Evolutionary conservation across 352 stramenopile species (phyloP), one percentile per base, ranked within the genome.

Genomic region (Phytophthora gonapodyides): DNA sequence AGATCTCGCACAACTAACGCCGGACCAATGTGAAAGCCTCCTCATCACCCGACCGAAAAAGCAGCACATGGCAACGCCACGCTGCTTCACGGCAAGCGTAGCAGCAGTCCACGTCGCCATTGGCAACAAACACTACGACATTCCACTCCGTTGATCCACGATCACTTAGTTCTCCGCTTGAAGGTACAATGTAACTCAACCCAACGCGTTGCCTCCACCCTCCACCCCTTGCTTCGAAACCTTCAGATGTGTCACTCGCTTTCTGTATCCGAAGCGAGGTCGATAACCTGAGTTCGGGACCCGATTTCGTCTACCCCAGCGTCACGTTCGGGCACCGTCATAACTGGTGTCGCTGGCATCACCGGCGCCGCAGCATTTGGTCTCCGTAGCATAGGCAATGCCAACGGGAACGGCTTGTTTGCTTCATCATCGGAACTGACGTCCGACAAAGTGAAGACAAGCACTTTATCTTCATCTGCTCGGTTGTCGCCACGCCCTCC

Each of bases 61-160:
- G 11, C 57, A 70, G 57, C 59, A 69, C 27, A 17, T 48, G 21
- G 30, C 42, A 51, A 52, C 17, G 49, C 17, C 62, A 43, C 54
- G 41, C 21, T 63, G 59, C 30, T 61, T 76, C 17, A 68, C 60
- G 4, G 52, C 54, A 64, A 50, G 49, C 34, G 40, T 75, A 38
- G 40, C 53, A 69, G 33, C 65, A 64, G 77, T 93, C 41, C 75
- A 89, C 56, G 77, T 88, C 33, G 71, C 75, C 55, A 89, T 92
- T 63, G 84, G 84, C 66, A 94, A 94, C 80, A 94, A 92, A 76
- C 79, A 87, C 63, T 94, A 88, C 71, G 64, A 76, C 45, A 86
- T 90, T 49, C 61, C 77, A 15, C 77, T 92, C 24, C 66, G 69
- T 27, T 88, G 60, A 80, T 35, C 24, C 21, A 30, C 46, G 27